Percentiles rank a stretch among this genome's conserved stretches.
These are phyloP conservation scores for Onygenales sp. DNA, from an alignment of 2,329 filamentous ascomycete species.

Conservation along the genomic window DNA sequence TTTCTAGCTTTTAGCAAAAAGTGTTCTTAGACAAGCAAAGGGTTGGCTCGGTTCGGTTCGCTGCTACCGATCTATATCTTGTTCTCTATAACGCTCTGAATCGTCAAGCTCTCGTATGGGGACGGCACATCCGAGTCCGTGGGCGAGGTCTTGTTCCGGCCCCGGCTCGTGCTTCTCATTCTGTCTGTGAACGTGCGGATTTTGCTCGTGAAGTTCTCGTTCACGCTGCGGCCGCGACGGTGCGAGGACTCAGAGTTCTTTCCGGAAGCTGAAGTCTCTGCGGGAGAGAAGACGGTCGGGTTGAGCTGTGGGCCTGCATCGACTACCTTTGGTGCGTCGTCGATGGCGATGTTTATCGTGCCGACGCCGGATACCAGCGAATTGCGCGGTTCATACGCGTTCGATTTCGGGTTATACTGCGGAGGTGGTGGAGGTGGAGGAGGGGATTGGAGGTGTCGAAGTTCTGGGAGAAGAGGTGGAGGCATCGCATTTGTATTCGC, in stretches of 20 bases:
- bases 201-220: slow-evolving; percentile 47
- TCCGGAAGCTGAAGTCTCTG: slow-evolving; percentile 18
- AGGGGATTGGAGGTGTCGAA: slow-evolving; percentile 50
- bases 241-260: slow-evolving; percentile 30
- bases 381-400: slow-evolving; percentile 11
- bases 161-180: slow-evolving; percentile 49
- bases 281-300: slow-evolving; percentile 27
- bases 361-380: slow-evolving; percentile 28
- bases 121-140: slow-evolving; percentile 13
- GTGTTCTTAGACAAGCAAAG: too few species aligned
- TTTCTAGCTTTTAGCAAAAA: too few species aligned
- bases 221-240: slow-evolving; percentile 46
- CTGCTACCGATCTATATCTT: slow-evolving; percentile 1
- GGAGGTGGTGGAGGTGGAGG: slow-evolving; percentile 40
- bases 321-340: slow-evolving; percentile 15
- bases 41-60: neutral
- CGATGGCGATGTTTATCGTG: slow-evolving; percentile 33
- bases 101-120: slow-evolving; percentile 23
- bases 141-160: slow-evolving; percentile 36
- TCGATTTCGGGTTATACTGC: slow-evolving; percentile 6
- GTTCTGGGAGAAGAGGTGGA: slow-evolving; percentile 49
- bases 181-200: slow-evolving; percentile 48
- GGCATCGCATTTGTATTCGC: slow-evolving; percentile 9
- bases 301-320: slow-evolving; percentile 24
- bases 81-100: slow-evolving; percentile 8